These are phyloP conservation scores for Tanacetum coccineum DNA, from an alignment of 129 eudicot species.

Conservation along the genomic window DNA sequence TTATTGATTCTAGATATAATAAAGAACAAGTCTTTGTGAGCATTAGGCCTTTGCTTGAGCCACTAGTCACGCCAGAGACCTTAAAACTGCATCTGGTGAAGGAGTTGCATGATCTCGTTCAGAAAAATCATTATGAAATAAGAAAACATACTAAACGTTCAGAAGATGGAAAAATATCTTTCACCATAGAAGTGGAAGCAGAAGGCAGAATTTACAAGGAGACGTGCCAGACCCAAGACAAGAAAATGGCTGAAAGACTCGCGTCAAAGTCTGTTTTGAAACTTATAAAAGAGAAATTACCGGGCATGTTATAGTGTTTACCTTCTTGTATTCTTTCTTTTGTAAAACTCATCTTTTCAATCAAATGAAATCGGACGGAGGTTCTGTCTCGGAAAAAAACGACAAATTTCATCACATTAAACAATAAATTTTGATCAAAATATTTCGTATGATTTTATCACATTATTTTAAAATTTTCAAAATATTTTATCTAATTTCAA, in stretches of 20 bases:
- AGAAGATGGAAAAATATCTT: conserved; percentile 33
- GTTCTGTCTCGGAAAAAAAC: no score
- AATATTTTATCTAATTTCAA: no score
- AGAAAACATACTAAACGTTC: conserved; percentile 24
- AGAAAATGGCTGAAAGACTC: conserved; percentile 46
- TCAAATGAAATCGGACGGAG: no score
- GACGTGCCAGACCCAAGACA: conserved; percentile 33
- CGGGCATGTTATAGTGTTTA: neutral
- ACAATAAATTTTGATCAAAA: no score
- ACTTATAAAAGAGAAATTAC: conserved; percentile 39
- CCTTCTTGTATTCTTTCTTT: neutral
- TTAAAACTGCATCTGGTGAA: conserved; percentile 56
- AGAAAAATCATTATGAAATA: conserved; percentile 29
- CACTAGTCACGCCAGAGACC: conserved; percentile 68
- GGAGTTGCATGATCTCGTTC: conserved; percentile 53
- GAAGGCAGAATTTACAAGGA: conserved; percentile 27
- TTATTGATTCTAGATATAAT: conserved; percentile 65
- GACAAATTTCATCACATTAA: no score
- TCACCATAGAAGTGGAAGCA: conserved; percentile 54
- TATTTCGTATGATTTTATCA: no score
- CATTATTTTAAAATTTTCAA: no score
- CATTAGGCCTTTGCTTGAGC: conserved; percentile 79
- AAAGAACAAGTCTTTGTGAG: conserved; percentile 55
- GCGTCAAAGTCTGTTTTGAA: conserved; percentile 57
- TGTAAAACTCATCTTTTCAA: neutral